Evolutionary conservation across 192 early-diverging fungal species (phyloP).

Genomic region (Gamsiella multidivaricata): DNA sequence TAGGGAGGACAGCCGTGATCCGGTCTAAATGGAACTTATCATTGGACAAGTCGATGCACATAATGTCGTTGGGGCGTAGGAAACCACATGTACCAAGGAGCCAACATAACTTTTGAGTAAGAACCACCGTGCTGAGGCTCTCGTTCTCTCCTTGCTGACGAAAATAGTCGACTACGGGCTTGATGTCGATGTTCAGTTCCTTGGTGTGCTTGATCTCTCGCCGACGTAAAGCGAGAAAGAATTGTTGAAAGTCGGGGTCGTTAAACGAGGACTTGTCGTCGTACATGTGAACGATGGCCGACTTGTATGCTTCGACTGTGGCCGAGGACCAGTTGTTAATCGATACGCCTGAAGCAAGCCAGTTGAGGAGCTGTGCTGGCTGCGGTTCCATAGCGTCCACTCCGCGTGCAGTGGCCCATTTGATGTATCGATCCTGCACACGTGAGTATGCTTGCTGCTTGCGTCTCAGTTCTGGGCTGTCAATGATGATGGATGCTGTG

Average conservation of each 20-base stretch:
- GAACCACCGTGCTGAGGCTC: neutral
- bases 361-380: constrained; percentile 2
- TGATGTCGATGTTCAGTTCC: constrained; percentile 1
- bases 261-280: neutral
- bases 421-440: neutral
- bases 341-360: neutral
- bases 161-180: neutral
- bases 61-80: constrained; percentile 26
- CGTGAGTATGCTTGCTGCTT: neutral
- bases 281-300: neutral
- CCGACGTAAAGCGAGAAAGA: neutral
- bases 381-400: neutral
- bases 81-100: constrained; percentile 17
- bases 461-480: neutral
- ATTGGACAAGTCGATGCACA: neutral
- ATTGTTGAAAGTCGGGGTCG: neutral
- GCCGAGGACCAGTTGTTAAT: no score
- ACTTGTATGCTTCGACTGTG: constrained; percentile 3
- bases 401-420: neutral
- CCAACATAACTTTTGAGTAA: constrained; percentile 17
- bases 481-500: neutral
- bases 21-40: neutral
- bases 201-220: neutral
- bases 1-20: neutral
- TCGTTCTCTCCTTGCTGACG: neutral